Conservation (phyloP, 306 rosid genomes). For the Argentina anserina region DNA sequence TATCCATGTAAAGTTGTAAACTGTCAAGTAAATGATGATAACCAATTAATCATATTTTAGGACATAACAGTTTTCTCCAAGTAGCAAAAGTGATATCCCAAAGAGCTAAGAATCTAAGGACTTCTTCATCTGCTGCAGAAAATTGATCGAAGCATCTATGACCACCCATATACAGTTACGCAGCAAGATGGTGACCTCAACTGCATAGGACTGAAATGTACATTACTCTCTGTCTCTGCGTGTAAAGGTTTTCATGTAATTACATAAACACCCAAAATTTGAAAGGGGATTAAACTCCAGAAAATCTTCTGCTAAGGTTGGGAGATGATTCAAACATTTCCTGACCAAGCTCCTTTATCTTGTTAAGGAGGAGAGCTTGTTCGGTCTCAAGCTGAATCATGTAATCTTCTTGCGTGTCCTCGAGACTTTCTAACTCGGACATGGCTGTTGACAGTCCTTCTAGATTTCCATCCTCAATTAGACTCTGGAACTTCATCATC, state of each 20-base stretch:
- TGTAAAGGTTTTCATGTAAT: background rate
- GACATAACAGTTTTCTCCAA: background rate
- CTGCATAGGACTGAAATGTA: constrained; percentile 27
- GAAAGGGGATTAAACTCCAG: constrained; percentile 25
- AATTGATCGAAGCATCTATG: constrained; percentile 21
- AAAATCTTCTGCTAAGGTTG: constrained; percentile 41
- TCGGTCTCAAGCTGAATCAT: constrained; percentile 76
- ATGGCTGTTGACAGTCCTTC: constrained; percentile 56
- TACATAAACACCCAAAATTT: background rate
- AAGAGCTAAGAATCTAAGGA: background rate
- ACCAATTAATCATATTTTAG: too few relatives aligned
- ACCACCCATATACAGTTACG: constrained; percentile 32
- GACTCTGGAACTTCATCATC: constrained; percentile 51
- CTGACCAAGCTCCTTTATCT: constrained; percentile 73
- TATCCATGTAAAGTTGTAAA: too few relatives aligned
- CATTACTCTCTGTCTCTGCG: constrained; percentile 23
- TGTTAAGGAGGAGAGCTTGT: constrained; percentile 78
- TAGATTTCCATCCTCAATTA: constrained; percentile 62
- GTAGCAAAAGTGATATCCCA: background rate
- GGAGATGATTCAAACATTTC: constrained; percentile 68
- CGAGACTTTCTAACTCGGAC: constrained; percentile 68
- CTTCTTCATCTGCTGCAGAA: background rate
- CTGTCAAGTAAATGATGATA: too few relatives aligned
- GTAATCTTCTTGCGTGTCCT: constrained; percentile 70
- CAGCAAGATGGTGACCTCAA: constrained; percentile 12